These are phyloP conservation scores for Canavalia ensiformis DNA, from an alignment of 306 rosid species.

Conservation along the genomic window DNA sequence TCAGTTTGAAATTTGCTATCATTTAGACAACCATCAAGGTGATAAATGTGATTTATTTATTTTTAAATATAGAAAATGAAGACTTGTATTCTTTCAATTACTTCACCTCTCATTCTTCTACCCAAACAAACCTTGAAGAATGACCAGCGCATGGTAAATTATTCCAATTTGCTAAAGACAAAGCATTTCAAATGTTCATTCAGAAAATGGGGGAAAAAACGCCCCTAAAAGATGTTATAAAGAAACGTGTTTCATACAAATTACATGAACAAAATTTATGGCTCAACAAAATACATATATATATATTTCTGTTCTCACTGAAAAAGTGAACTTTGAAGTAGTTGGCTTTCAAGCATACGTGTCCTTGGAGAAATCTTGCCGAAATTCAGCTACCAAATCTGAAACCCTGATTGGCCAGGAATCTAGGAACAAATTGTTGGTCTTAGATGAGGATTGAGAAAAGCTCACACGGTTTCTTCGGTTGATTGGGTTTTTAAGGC, in stretches of 20 bases:
- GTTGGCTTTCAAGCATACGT: not conserved
- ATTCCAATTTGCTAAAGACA: constrained; percentile 1
- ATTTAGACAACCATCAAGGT: no score
- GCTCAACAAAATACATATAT: constrained; percentile 33
- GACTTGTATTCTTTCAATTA: not conserved
- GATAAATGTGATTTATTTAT: no score
- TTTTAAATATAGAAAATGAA: not conserved
- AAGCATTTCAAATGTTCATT: constrained; percentile 11
- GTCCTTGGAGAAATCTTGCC: constrained; percentile 18
- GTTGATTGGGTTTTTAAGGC: constrained; percentile 59
- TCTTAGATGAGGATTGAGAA: constrained; percentile 34
- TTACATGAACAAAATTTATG: constrained; percentile 48
- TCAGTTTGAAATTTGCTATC: no score
- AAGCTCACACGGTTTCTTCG: constrained; percentile 59
- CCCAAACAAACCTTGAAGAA: constrained; percentile 29
- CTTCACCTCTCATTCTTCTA: not conserved
- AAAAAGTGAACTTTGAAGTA: constrained; percentile 29
- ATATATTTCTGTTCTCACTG: not conserved
- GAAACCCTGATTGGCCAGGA: constrained; percentile 30
- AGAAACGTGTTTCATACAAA: constrained; percentile 30
- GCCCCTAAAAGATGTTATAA: constrained; percentile 9
- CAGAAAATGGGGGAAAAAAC: not conserved
- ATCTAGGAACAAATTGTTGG: constrained; percentile 9
- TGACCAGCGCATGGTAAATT: constrained; percentile 28
- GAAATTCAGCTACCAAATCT: constrained; percentile 35